These are phyloP conservation scores for Phytophthora tentaculata DNA, from an alignment of 352 stramenopile genomes.

Conservation along the genomic window DNA sequence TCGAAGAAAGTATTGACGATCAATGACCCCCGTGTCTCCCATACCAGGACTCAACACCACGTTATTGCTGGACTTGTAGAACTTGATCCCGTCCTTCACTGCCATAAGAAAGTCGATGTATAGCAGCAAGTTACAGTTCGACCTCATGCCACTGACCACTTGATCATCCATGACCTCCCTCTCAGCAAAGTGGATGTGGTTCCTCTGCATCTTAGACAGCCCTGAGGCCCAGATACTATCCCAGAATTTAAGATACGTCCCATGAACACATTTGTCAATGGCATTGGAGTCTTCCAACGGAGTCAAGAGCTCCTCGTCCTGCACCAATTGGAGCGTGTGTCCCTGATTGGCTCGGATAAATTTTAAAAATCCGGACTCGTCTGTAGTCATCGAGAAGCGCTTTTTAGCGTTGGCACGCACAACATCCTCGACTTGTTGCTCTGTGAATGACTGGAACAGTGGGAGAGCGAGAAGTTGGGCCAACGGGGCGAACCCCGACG, in stretches of 20 bases:
- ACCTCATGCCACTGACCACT: constrained; percentile 82
- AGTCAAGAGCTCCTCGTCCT: constrained; percentile 75
- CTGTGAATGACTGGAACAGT: constrained; percentile 58
- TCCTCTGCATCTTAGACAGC: constrained; percentile 81
- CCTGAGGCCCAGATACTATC: constrained; percentile 62
- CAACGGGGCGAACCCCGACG: constrained; percentile 73
- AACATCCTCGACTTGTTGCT: constrained; percentile 68
- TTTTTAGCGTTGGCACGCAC: constrained; percentile 79
- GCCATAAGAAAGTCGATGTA: constrained; percentile 71
- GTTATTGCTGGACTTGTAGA: constrained; percentile 88
- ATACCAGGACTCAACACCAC: constrained; percentile 75
- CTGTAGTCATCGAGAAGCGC: constrained; percentile 71
- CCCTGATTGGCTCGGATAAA: constrained; percentile 88
- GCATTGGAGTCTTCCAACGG: constrained; percentile 56
- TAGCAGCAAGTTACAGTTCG: constrained; percentile 74
- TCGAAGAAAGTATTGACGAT: constrained; percentile 64
- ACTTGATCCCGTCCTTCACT: constrained; percentile 74
- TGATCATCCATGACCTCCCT: constrained; percentile 52
- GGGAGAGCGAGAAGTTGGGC: constrained; percentile 53
- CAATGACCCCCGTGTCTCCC: constrained; percentile 55
- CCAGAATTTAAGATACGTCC: constrained; percentile 79
- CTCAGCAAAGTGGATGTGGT: constrained; percentile 89
- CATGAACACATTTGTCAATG: constrained; percentile 73
- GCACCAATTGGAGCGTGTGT: constrained; percentile 69
- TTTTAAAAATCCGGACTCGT: constrained; percentile 41